Evolutionary conservation across 2,329 filamentous ascomycete genomes (phyloP).

Genomic region (Apiospora malaysiana): DNA sequence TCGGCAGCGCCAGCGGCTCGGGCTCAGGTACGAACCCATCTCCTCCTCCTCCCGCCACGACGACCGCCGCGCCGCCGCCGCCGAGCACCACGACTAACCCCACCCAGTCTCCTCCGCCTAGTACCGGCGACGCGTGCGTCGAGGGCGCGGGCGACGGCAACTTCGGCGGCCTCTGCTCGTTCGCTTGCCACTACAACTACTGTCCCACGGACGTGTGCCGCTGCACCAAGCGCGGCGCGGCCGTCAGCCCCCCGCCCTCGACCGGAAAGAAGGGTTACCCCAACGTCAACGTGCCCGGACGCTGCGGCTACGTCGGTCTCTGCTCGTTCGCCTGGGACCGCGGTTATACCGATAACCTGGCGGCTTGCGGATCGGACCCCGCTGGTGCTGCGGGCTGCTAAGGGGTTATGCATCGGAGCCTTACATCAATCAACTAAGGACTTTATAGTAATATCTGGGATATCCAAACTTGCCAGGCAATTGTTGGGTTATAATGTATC

Average conservation of each 20-base stretch:
- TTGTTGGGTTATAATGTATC: neutral
- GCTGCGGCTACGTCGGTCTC: slow-evolving; percentile 29
- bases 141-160: slow-evolving; percentile 23
- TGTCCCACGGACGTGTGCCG: slow-evolving; percentile 36
- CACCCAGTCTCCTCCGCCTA: slow-evolving; percentile 21
- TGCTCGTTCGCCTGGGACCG: slow-evolving; percentile 29
- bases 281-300: slow-evolving; percentile 23
- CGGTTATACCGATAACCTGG: slow-evolving; percentile 27
- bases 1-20: slow-evolving; percentile 32
- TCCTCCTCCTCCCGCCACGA: neutral
- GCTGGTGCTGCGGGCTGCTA: slow-evolving; percentile 21
- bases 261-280: slow-evolving; percentile 30
- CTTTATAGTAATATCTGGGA: neutral
- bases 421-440: too few species aligned
- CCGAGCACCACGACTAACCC: neutral
- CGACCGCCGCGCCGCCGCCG: neutral
- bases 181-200: slow-evolving; percentile 36
- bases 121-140: slow-evolving; percentile 34
- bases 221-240: slow-evolving; percentile 31
- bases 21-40: neutral
- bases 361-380: slow-evolving; percentile 27
- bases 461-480: neutral
- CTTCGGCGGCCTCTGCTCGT: slow-evolving; percentile 35
- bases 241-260: slow-evolving; percentile 19
- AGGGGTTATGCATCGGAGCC: neutral